Evolutionary conservation across 805 yeast genomes (phyloP), one percentile per base, ranked within the genome.

Genomic region (Barnettozyma sucrosica): DNA sequence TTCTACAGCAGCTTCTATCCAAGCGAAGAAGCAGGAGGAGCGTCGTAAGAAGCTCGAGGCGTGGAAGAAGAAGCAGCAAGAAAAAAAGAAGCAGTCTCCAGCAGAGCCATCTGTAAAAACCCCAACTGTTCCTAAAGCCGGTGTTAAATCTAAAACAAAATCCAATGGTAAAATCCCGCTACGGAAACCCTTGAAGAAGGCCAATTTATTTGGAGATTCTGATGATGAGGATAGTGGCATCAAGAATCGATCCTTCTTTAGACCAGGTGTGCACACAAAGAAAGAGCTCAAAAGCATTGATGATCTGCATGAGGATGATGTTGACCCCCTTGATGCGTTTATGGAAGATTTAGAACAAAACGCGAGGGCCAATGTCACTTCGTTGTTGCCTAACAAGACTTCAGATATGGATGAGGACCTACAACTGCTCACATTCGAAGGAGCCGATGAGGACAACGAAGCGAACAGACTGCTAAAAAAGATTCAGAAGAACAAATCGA

Each of bases 401-500:
- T 43, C 37, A 25, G 70, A 60, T 37, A 66, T 62, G 11, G 64
- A 55, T 11, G 51, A 42, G 5, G 57, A 20, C 25, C 13, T 24
- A 7, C 32, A 34, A 3, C 16, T 6, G 7, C 7, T 18, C 10
- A 16, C 59, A 23, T 58, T 57, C 1, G 69, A 59, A 23, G 25
- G 25, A 7, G 70, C 63, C 3, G 57, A 52, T 10, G 65, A 59
- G 8, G 62, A 58, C 4, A 65, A 66, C 20, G 67, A 65, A 16
- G 74, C 70, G 18, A 66, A 60, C 10, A 68, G 50, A 19, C 44
- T 61, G 2, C 41, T 54, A 53, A 64, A 55, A 49, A 62, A 44
- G 71, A 70, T 55, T 69, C 75, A 55, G 76, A 75, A 45, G 77
- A 83, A 55, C 73, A 71, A 30, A 66, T 83, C 36, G 69, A 79